phyloP scores from a whole-genome alignment of 176 grass and related monocot species.

The Oryza glumipatula region DNA sequence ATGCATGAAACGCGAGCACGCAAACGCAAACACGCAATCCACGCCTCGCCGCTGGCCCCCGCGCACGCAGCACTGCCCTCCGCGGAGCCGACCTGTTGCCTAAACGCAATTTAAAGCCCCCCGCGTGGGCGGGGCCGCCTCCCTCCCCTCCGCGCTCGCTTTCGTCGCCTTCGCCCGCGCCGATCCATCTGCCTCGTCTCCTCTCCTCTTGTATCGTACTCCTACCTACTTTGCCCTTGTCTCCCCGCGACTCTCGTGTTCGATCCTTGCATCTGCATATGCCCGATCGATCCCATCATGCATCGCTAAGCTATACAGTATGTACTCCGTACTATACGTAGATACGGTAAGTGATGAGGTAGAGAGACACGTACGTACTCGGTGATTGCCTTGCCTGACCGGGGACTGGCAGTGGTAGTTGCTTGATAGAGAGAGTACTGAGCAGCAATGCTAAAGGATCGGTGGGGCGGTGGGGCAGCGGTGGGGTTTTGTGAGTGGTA shows the following conservation, averaged over 20 bases:
- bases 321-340: too few relatives aligned
- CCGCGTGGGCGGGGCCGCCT: constrained; percentile 28
- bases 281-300: too few relatives aligned
- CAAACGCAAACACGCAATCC: neutral
- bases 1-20: neutral
- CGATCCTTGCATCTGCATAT: too few relatives aligned
- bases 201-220: too few relatives aligned
- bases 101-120: constrained; percentile 37
- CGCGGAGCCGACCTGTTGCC: constrained; percentile 29
- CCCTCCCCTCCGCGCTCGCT: neutral
- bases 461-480: neutral
- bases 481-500: neutral
- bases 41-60: constrained; percentile 2
- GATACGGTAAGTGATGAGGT: too few relatives aligned
- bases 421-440: neutral
- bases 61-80: constrained; percentile 39
- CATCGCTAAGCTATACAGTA: too few relatives aligned
- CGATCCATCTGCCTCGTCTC: too few relatives aligned
- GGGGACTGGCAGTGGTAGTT: constrained; percentile 34
- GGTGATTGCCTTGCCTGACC: neutral
- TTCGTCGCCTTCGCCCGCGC: too few relatives aligned
- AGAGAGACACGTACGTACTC: too few relatives aligned
- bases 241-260: too few relatives aligned
- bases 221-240: too few relatives aligned
- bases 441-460: neutral